These are phyloP conservation scores for Metschnikowia bowlesiae DNA, from an alignment of 805 yeast species.

Conservation along the genomic window DNA sequence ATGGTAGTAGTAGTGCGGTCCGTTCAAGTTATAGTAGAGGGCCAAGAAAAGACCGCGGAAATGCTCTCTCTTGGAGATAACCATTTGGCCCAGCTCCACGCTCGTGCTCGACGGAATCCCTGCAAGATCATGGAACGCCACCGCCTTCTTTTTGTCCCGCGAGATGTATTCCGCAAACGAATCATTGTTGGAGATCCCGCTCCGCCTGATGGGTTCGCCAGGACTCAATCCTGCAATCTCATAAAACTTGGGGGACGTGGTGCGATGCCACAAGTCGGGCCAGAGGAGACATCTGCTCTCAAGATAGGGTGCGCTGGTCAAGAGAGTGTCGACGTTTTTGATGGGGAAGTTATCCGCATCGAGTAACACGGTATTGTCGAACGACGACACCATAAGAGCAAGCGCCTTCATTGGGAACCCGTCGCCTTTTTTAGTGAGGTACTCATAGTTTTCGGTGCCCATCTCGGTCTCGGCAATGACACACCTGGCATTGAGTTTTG, in stretches of 20 bases:
- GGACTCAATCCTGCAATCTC: constrained; percentile 16
- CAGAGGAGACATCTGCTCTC: constrained; percentile 17
- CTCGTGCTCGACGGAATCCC: constrained; percentile 27
- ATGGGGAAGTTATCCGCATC: constrained; percentile 48
- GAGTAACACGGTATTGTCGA: constrained; percentile 41
- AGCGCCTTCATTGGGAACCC: constrained; percentile 40
- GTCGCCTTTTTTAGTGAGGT: constrained; percentile 15
- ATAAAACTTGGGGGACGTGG: constrained; percentile 20
- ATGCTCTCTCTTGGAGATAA: constrained; percentile 31
- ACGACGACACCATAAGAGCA: constrained; percentile 44
- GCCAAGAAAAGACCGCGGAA: constrained; percentile 28
- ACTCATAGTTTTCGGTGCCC: constrained; percentile 42
- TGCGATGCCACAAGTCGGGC: constrained; percentile 24
- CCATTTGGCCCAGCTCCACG: constrained; percentile 36
- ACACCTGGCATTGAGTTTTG: constrained; percentile 62
- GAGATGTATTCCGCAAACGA: constrained; percentile 19
- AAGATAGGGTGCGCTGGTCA: constrained; percentile 18
- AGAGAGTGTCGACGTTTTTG: constrained; percentile 34
- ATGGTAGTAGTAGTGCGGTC: constrained; percentile 24
- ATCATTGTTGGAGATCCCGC: constrained; percentile 26
- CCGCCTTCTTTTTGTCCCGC: constrained; percentile 11
- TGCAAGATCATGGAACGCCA: constrained; percentile 30
- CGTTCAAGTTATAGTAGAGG: constrained; percentile 32
- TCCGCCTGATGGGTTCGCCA: constrained; percentile 22
- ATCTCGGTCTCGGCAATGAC: constrained; percentile 46